Conservation (phyloP, 768 basidiomycete species). For the Lactarius evosmus region DNA sequence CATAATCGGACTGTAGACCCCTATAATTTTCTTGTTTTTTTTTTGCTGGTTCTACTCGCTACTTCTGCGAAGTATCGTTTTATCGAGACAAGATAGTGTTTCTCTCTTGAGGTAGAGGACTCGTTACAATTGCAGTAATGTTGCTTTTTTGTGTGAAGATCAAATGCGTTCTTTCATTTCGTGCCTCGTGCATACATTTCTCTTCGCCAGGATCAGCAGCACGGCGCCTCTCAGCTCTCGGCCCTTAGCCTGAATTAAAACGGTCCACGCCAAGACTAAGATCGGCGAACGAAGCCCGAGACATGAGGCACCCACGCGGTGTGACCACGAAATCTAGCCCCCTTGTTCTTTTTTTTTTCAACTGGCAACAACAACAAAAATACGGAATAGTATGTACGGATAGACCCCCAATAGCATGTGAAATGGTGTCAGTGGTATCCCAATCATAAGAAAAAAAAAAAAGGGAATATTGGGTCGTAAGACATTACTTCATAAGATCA, state of each 20-base stretch:
- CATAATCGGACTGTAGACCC: too few species aligned
- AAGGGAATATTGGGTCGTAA: not conserved
- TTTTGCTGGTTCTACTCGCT: too few species aligned
- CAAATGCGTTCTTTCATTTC: not conserved
- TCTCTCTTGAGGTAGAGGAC: too few species aligned
- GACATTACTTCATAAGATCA: slow-evolving; percentile 21
- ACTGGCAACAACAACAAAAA: not conserved
- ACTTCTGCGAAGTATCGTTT: too few species aligned
- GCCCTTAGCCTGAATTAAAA: not conserved
- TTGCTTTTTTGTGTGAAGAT: not conserved
- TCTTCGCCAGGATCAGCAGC: not conserved
- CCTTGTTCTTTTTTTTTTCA: not conserved
- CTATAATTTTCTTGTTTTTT: too few species aligned
- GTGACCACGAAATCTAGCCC: not conserved
- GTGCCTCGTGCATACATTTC: not conserved
- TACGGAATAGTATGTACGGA: not conserved
- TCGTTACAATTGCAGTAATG: not conserved
- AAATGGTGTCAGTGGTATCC: not conserved
- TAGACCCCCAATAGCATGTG: not conserved
- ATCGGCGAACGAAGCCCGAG: not conserved
- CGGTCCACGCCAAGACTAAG: not conserved
- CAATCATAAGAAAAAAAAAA: not conserved
- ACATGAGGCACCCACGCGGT: not conserved
- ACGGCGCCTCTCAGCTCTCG: not conserved
- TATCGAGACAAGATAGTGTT: too few species aligned